phyloP scores from a whole-genome alignment of 1,139 yeast genomes.

The Komagataea norvegica region DNA sequence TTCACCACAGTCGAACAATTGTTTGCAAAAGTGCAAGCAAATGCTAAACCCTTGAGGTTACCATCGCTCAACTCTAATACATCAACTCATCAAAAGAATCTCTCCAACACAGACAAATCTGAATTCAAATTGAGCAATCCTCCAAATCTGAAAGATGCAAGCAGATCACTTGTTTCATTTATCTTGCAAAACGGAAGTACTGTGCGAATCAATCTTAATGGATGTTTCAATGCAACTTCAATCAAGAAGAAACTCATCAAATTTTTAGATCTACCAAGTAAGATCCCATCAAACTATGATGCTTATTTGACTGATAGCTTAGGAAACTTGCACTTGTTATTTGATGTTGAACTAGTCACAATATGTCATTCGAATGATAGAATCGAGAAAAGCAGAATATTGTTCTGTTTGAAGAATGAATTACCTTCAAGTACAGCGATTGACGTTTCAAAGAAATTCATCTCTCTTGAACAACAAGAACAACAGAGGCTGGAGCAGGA shows the following conservation, averaged over 20 bases:
- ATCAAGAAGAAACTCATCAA: conserved; percentile 68
- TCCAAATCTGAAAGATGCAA: conserved; percentile 17
- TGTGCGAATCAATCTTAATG: conserved; percentile 67
- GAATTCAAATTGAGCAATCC: conserved; percentile 26
- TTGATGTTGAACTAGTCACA: conserved; percentile 77
- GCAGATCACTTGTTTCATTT: conserved; percentile 37
- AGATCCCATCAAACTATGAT: conserved; percentile 46
- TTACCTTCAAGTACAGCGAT: conserved; percentile 64
- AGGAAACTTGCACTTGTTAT: conserved; percentile 49
- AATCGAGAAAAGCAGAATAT: conserved; percentile 65
- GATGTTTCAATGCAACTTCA: conserved; percentile 77
- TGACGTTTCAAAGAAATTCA: conserved; percentile 52
- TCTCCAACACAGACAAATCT: conserved; percentile 17
- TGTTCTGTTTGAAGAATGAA: conserved; percentile 61
- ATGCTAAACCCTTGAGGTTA: conserved; percentile 6
- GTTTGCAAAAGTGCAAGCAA: conserved; percentile 6
- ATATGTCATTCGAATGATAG: conserved; percentile 75
- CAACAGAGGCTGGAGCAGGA: conserved; percentile 7
- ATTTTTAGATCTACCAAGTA: conserved; percentile 45
- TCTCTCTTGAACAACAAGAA: conserved; percentile 17
- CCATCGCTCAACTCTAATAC: conserved; percentile 11
- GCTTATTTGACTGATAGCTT: conserved; percentile 42
- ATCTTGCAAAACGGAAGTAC: conserved; percentile 75
- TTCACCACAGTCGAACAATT: conserved; percentile 3
- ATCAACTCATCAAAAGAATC: background rate